Evolutionary conservation across 148 eudicot genomes (phyloP).

Genomic region (Pouteria glomerata): DNA sequence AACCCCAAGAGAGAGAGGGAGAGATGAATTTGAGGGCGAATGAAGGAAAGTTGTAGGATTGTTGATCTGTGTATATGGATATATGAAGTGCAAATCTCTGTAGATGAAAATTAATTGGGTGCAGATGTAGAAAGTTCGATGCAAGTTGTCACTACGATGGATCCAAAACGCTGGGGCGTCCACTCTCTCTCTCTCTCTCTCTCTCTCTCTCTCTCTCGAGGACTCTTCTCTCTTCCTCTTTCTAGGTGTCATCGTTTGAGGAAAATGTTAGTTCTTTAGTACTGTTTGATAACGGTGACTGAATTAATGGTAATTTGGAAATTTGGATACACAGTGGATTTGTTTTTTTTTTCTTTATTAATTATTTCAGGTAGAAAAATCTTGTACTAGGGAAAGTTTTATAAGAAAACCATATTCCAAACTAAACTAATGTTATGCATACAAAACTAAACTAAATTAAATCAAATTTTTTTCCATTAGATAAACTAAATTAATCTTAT

Average conservation of each 20-base stretch:
- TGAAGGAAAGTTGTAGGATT: neutral
- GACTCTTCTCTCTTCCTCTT: constrained; percentile 1
- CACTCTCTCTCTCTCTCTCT: constrained; percentile 1
- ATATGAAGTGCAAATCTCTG: too few relatives aligned
- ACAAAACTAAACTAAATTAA: too few relatives aligned
- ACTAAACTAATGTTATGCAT: too few relatives aligned
- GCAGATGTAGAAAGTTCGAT: neutral
- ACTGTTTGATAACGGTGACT: neutral
- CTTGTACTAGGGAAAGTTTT: too few relatives aligned
- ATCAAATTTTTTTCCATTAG: too few relatives aligned
- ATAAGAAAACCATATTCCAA: too few relatives aligned
- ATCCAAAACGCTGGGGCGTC: neutral
- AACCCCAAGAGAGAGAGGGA: neutral
- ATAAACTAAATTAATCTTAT: too few relatives aligned
- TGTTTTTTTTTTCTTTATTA: too few relatives aligned
- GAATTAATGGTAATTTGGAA: neutral
- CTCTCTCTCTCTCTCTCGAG: constrained; percentile 4
- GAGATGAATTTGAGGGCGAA: neutral
- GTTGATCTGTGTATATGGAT: too few relatives aligned
- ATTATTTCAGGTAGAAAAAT: too few relatives aligned
- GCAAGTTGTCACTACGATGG: neutral
- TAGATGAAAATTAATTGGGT: too few relatives aligned
- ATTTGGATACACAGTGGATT: neutral
- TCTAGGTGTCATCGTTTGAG: neutral
- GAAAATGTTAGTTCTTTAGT: neutral